Percentiles rank a stretch among this genome's conserved stretches.
Evolutionary conservation across 805 yeast genomes (phyloP).

Genomic region (Wickerhamiella alocasiicola): DNA sequence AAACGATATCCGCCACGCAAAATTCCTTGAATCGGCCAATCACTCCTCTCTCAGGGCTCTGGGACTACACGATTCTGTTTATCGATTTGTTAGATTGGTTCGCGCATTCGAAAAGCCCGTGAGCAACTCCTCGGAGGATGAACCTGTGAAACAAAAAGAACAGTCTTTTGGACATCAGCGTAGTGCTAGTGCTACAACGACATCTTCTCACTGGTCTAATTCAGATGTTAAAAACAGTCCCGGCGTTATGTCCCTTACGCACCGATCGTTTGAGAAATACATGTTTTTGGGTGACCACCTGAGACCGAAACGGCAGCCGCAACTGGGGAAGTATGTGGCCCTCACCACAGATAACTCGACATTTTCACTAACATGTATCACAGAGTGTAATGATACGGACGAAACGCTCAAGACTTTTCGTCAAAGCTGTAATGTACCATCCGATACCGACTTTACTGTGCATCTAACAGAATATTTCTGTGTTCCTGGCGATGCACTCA

Average conservation of each 20-base stretch:
- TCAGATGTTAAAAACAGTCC: conserved; percentile 1
- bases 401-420: conserved; percentile 27
- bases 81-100: conserved; percentile 43
- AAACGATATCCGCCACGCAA: conserved; percentile 46
- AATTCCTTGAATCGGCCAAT: conserved; percentile 54
- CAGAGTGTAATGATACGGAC: conserved; percentile 22
- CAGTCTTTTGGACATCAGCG: background rate
- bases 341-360: conserved; percentile 50
- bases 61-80: conserved; percentile 37
- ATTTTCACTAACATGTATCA: conserved; percentile 39
- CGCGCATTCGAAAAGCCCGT: conserved; percentile 28
- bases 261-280: conserved; percentile 11
- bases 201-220: conserved; percentile 8
- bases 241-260: conserved; percentile 1
- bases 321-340: conserved; percentile 31
- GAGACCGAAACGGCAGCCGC: conserved; percentile 28
- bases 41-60: conserved; percentile 45
- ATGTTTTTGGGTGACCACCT: conserved; percentile 16
- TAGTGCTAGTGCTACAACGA: conserved; percentile 6
- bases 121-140: background rate
- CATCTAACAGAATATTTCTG: conserved; percentile 62
- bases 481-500: conserved; percentile 27
- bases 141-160: background rate
- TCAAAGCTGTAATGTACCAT: background rate
- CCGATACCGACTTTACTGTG: conserved; percentile 23